phyloP scores from a whole-genome alignment of 2,329 filamentous ascomycete species.

The Tetracladium maxilliforme region DNA sequence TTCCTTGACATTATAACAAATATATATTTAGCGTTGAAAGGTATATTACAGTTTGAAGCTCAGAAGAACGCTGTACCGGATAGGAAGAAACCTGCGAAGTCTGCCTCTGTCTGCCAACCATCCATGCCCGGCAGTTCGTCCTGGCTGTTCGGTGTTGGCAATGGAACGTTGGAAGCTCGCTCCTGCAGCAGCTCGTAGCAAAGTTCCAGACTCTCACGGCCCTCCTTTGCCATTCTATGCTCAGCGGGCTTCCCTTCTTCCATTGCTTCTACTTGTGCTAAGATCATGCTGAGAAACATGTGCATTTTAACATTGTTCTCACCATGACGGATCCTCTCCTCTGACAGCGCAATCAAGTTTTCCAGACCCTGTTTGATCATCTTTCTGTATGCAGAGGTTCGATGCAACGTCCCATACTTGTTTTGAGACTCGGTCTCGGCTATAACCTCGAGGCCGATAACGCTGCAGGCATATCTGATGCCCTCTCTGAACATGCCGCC shows the following conservation, averaged over 20 bases:
- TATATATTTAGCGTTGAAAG: too few relatives aligned
- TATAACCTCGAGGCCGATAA: conserved; percentile 22
- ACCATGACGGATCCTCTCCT: conserved; percentile 17
- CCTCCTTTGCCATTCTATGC: conserved; percentile 13
- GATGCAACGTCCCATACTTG: conserved; percentile 15
- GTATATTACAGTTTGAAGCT: too few relatives aligned
- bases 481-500: too few relatives aligned
- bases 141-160: too few relatives aligned
- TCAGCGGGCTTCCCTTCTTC: conserved; percentile 12
- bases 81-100: too few relatives aligned
- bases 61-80: too few relatives aligned
- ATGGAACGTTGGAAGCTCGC: conserved; percentile 4
- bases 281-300: conserved; percentile 21
- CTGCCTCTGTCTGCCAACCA: too few relatives aligned
- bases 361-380: conserved; percentile 14
- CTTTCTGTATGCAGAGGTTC: conserved; percentile 11
- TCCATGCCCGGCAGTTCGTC: too few relatives aligned
- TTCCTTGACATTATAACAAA: too few relatives aligned
- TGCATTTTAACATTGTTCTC: conserved; percentile 29
- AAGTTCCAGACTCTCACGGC: conserved; percentile 16
- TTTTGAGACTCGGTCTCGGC: conserved; percentile 13
- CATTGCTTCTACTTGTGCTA: conserved; percentile 21
- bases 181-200: conserved; percentile 14
- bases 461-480: conserved; percentile 13
- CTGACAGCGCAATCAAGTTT: conserved; percentile 12